A percentile compares a stretch with the other conserved stretches of the same genome.
phyloP scores from a whole-genome alignment of 2,329 filamentous ascomycete genomes.

The Xylariaceae sp. region DNA sequence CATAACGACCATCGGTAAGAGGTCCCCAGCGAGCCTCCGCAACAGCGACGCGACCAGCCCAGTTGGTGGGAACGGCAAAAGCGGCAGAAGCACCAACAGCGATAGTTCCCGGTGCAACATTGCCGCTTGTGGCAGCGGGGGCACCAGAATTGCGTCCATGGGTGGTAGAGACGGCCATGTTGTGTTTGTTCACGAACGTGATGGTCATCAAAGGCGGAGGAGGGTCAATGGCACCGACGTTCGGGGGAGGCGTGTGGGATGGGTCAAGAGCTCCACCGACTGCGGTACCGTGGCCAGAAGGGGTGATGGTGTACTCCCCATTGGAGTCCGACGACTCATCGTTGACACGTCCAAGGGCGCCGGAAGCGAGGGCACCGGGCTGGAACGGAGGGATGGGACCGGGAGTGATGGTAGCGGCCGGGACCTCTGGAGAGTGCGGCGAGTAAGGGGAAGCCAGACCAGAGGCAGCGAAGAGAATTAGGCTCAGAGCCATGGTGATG shows the following conservation, averaged over 20 bases:
- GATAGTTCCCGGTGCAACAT: neutral
- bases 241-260: neutral
- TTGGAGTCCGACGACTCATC: too few relatives aligned
- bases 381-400: too few relatives aligned
- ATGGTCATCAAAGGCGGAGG: constrained; percentile 12
- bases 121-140: neutral
- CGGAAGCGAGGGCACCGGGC: too few relatives aligned
- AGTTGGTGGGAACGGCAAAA: neutral
- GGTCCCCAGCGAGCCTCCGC: neutral
- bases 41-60: constrained; percentile 22
- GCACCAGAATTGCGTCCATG: constrained; percentile 10
- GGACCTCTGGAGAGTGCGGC: neutral
- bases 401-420: neutral
- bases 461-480: too few relatives aligned
- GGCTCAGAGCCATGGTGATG: too few relatives aligned
- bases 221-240: neutral
- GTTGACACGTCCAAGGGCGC: too few relatives aligned
- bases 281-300: neutral
- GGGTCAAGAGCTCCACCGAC: neutral
- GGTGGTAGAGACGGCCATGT: constrained; percentile 11
- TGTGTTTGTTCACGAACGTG: constrained; percentile 10
- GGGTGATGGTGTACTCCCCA: neutral
- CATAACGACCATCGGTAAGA: neutral
- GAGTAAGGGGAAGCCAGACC: too few relatives aligned
- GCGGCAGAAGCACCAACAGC: neutral